Base-by-base conservation (phyloP, 805 yeast species). In the Nakazawaea sp. region DNA sequence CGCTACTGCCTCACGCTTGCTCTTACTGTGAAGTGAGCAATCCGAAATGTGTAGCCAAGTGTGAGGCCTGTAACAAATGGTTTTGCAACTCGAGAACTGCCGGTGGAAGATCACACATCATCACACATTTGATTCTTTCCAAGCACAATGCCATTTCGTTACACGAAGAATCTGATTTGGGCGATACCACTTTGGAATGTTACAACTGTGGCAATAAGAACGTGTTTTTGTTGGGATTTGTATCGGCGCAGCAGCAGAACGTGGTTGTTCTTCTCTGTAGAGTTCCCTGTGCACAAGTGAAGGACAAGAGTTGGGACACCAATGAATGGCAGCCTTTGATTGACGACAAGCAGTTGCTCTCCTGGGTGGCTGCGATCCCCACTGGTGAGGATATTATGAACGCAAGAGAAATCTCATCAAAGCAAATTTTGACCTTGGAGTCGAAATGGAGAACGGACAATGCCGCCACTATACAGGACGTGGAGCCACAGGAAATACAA, bases 251-350 rank as follows among this genome's bases (percentile, higher is more conserved):
- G 51, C 73, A 79, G 41, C 94, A 86, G 46, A 78, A 88, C 4
- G 88, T 87, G 27, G 89, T 89, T 42, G 95, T 89, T 4, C 70
- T 88, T 30, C 58, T 89, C 33, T 89, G 97, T 59, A 75, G 97
- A 39, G 64, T 85, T 38, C 96, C 96, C 1, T 89, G 97, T 58
- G 80, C 95, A 1, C 88, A 79, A 51, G 57, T 68, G 7, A 78
- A 81, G 45, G 86, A 82, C 55, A 61, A 71, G 20, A 78, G 80
- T 49, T 89, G 96, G 97, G 95, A 87, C 49, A 79, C 89, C 0
- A 72, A 68, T 29, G 81, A 83, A 43, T 89, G 97, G 97, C 86
- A 81, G 50, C 72, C 96, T 0, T 62, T 89, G 38, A 84, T 89
- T 40, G 90, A 82, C 45, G 81, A 86, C 45, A 68, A 94, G 27